Conservation (phyloP, 2,329 filamentous ascomycete genomes). For the Stagonosporopsis rhizophila region DNA sequence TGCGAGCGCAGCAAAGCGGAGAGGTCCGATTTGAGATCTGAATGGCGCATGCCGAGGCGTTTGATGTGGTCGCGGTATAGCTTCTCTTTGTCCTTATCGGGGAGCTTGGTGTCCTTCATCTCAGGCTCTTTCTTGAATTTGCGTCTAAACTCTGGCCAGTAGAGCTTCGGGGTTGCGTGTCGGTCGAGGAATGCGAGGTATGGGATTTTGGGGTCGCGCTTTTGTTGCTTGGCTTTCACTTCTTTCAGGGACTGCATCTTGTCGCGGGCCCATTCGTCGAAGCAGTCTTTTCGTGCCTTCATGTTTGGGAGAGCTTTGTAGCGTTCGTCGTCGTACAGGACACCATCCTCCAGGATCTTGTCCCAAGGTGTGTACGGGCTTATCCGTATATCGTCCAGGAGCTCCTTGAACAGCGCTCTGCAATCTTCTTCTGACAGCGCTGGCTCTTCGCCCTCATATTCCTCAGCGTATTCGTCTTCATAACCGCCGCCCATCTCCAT, state of each 20-base stretch:
- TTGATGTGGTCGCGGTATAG: constrained; percentile 77
- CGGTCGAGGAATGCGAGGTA: constrained; percentile 83
- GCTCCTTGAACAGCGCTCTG: constrained; percentile 78
- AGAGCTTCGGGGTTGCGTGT: constrained; percentile 87
- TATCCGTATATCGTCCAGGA: constrained; percentile 81
- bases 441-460: constrained; percentile 72
- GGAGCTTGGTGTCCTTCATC: constrained; percentile 73
- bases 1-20: constrained; percentile 68
- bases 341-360: constrained; percentile 81
- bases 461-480: constrained; percentile 66
- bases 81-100: constrained; percentile 77
- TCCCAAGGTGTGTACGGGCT: constrained; percentile 94
- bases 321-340: constrained; percentile 81
- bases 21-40: constrained; percentile 74
- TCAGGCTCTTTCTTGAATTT: constrained; percentile 83
- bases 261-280: constrained; percentile 82
- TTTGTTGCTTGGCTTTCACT: constrained; percentile 75
- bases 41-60: constrained; percentile 68
- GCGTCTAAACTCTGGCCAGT: constrained; percentile 95
- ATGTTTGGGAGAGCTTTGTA: constrained; percentile 86
- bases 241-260: constrained; percentile 76
- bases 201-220: constrained; percentile 80
- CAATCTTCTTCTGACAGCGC: constrained; percentile 78
- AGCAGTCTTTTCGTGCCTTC: constrained; percentile 80
- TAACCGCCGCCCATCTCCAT: constrained; percentile 78